Evolutionary conservation across 768 basidiomycete species (phyloP).

Genomic region (Trametes coccinea): DNA sequence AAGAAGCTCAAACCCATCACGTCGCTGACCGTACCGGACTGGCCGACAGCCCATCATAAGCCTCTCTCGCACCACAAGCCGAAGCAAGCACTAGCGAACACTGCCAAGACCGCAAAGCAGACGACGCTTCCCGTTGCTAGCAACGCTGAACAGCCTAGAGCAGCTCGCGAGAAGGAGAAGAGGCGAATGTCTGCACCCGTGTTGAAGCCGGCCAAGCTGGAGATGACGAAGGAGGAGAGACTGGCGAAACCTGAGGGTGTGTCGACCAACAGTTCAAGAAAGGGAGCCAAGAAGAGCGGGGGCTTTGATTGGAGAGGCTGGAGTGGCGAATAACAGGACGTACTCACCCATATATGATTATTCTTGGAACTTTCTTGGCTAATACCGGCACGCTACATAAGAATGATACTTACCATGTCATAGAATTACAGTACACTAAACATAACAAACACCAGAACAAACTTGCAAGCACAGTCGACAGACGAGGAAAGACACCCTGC

Average conservation of each 20-base stretch:
- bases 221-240: background rate
- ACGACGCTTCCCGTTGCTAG: slow-evolving; percentile 3
- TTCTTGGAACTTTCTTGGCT: background rate
- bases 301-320: slow-evolving; percentile 20
- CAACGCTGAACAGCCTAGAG: background rate
- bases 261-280: background rate
- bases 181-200: slow-evolving; percentile 4
- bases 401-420: background rate
- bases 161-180: background rate
- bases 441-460: slow-evolving; percentile 7
- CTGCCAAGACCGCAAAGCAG: background rate
- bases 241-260: background rate
- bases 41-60: slow-evolving; percentile 9
- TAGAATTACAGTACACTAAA: slow-evolving; percentile 19
- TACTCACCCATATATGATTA: no score
- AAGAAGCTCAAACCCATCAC: slow-evolving; percentile 21
- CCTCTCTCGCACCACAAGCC: slow-evolving; percentile 14
- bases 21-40: slow-evolving; percentile 10
- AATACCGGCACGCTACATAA: background rate
- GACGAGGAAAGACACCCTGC: background rate
- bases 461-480: background rate
- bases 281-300: background rate
- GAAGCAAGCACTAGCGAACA: background rate
- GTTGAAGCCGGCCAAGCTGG: background rate
- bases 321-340: background rate